These are phyloP conservation scores for Fusarium sambucinum DNA, from an alignment of 2,329 filamentous ascomycete species.

Conservation along the genomic window DNA sequence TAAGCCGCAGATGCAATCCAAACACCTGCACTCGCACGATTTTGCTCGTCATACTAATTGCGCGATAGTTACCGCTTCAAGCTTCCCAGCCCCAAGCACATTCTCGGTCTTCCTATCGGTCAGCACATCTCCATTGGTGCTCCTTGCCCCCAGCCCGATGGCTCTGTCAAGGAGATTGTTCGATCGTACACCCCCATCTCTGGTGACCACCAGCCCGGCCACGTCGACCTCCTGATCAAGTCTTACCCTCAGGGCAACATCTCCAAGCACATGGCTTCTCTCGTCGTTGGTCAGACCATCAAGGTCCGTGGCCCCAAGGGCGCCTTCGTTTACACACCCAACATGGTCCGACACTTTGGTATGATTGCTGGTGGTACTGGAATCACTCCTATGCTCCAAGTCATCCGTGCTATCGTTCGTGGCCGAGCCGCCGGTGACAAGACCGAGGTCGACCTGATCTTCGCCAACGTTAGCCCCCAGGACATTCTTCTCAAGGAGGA, in stretches of 20 bases:
- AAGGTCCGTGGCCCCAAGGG: constrained; percentile 95
- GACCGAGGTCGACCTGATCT: constrained; percentile 94
- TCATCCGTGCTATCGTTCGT: constrained; percentile 89
- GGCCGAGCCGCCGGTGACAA: constrained; percentile 82
- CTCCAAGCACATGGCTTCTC: constrained; percentile 87
- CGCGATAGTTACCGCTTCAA: constrained; percentile 84
- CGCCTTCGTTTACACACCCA: constrained; percentile 96
- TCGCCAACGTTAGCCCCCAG: constrained; percentile 93
- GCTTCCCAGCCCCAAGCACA: constrained; percentile 80
- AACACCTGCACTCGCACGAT: background rate
- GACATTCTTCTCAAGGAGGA: constrained; percentile 96
- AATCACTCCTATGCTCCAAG: constrained; percentile 98
- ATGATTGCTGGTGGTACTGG: constrained; percentile 99
- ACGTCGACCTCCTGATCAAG: constrained; percentile 98
- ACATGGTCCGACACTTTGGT: constrained; percentile 95
- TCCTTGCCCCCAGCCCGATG: constrained; percentile 74
- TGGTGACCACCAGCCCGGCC: constrained; percentile 87
- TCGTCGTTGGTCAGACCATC: constrained; percentile 87
- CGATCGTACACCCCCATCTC: constrained; percentile 94
- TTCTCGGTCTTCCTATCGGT: constrained; percentile 96
- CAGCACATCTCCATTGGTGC: constrained; percentile 98
- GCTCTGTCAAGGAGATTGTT: constrained; percentile 83
- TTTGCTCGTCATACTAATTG: constrained; percentile 14
- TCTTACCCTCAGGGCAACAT: constrained; percentile 98
- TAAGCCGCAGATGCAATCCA: constrained; percentile 56